phyloP scores from a whole-genome alignment of 1,139 yeast genomes.

The Kurtzmaniella quercitrusa region DNA sequence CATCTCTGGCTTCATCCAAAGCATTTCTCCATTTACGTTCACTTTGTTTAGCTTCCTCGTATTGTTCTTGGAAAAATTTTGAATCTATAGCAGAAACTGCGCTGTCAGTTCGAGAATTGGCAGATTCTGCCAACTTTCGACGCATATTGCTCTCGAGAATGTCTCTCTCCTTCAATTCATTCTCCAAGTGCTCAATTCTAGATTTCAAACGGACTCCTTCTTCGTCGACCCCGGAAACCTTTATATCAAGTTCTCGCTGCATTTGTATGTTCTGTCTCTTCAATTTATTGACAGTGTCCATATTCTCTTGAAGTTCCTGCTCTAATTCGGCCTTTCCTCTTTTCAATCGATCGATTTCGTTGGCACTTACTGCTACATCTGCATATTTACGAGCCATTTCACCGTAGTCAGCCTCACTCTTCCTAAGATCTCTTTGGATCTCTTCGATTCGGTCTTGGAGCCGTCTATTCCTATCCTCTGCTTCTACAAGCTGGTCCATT shows the following conservation, averaged over 20 bases:
- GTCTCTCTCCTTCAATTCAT: conserved; percentile 20
- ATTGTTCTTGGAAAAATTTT: conserved; percentile 17
- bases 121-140: conserved; percentile 20
- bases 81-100: conserved; percentile 7
- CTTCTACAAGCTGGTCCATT: conserved; percentile 1
- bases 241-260: conserved; percentile 2
- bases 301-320: not conserved
- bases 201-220: conserved; percentile 7
- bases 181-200: conserved; percentile 11
- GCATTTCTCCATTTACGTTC: conserved; percentile 15
- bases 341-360: not conserved
- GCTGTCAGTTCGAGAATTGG: conserved; percentile 11
- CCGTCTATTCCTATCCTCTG: not conserved
- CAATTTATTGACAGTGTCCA: not conserved
- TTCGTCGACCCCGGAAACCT: conserved; percentile 11
- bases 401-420: not conserved
- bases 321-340: not conserved
- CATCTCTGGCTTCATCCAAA: conserved; percentile 17
- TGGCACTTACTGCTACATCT: not conserved
- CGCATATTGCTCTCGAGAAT: conserved; percentile 18
- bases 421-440: not conserved
- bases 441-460: conserved; percentile 1
- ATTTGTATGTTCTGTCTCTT: conserved; percentile 2
- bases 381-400: not conserved
- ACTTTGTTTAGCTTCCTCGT: conserved; percentile 15